Conservation (phyloP, 257 asterid genomes). For the Salvia rosmarinus region DNA sequence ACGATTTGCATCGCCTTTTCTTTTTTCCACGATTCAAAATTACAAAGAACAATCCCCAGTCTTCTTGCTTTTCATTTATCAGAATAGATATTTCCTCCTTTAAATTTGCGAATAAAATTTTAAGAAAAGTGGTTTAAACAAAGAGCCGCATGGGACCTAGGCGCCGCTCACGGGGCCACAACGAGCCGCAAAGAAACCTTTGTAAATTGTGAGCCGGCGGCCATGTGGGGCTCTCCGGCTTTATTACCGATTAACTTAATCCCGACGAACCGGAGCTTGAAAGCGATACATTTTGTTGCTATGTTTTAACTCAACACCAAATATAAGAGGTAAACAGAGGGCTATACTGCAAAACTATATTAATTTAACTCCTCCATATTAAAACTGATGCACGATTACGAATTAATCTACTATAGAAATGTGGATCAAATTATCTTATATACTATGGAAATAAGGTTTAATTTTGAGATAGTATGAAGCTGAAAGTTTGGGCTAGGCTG, state of each 20-base stretch:
- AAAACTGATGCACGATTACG: too few relatives aligned
- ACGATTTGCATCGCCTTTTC: neutral
- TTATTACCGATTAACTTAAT: neutral
- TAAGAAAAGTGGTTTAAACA: neutral
- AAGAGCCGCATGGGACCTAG: constrained; percentile 40
- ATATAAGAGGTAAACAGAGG: too few relatives aligned
- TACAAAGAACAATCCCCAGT: neutral
- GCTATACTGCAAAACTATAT: too few relatives aligned
- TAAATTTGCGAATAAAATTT: neutral
- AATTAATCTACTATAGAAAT: too few relatives aligned
- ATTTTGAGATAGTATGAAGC: neutral
- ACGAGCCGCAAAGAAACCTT: constrained; percentile 37
- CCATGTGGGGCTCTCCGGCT: constrained; percentile 34
- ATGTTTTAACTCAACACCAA: too few relatives aligned
- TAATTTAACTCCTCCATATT: too few relatives aligned
- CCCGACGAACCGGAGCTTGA: neutral
- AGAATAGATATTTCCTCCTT: neutral
- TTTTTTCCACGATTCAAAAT: neutral
- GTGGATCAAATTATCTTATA: too few relatives aligned
- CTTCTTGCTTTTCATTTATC: neutral
- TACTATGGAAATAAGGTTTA: too few relatives aligned
- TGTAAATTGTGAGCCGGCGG: constrained; percentile 38
- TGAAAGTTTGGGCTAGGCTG: constrained; percentile 33
- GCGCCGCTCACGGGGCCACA: constrained; percentile 47
- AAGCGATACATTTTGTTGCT: neutral